These are phyloP conservation scores for Exophiala aquamarina DNA, from an alignment of 2,329 filamentous ascomycete genomes.

Conservation along the genomic window DNA sequence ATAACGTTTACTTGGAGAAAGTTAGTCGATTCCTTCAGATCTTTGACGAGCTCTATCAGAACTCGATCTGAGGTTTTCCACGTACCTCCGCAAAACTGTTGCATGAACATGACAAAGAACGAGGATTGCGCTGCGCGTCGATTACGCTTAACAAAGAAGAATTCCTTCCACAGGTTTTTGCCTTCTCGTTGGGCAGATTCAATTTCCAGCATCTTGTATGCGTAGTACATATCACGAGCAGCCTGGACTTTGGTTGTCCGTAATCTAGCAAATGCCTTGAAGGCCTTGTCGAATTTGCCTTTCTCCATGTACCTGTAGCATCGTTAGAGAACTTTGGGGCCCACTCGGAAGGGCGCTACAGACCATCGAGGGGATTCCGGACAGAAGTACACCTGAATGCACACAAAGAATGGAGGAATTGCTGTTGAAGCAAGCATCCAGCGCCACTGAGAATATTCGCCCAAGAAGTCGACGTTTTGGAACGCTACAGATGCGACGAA, in stretches of 20 bases:
- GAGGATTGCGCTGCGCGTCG: slow-evolving; percentile 58
- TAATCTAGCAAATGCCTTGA: slow-evolving; percentile 48
- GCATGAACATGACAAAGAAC: slow-evolving; percentile 65
- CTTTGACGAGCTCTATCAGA: too few species aligned
- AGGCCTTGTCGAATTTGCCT: slow-evolving; percentile 46
- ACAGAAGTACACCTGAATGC: slow-evolving; percentile 64
- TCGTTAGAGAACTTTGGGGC: too few species aligned
- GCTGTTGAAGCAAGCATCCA: slow-evolving; percentile 69
- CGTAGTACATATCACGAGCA: slow-evolving; percentile 58
- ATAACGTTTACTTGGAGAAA: slow-evolving; percentile 50
- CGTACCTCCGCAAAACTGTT: slow-evolving; percentile 43
- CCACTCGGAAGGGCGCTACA: too few species aligned
- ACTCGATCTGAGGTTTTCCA: background rate
- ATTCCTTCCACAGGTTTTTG: slow-evolving; percentile 51
- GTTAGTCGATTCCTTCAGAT: too few species aligned
- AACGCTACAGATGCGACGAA: slow-evolving; percentile 52
- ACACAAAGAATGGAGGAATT: slow-evolving; percentile 59
- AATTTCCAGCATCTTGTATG: slow-evolving; percentile 59
- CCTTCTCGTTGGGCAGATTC: slow-evolving; percentile 45
- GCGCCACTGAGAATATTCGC: slow-evolving; percentile 61
- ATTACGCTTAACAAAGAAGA: slow-evolving; percentile 63
- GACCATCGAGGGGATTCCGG: slow-evolving; percentile 53
- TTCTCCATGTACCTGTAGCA: slow-evolving; percentile 46
- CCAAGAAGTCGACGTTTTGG: slow-evolving; percentile 31
- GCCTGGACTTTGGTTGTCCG: slow-evolving; percentile 54